Percentiles rank a stretch among this genome's conserved stretches.
Conservation (phyloP, 768 basidiomycete genomes). For the Scleroderma bovista region DNA sequence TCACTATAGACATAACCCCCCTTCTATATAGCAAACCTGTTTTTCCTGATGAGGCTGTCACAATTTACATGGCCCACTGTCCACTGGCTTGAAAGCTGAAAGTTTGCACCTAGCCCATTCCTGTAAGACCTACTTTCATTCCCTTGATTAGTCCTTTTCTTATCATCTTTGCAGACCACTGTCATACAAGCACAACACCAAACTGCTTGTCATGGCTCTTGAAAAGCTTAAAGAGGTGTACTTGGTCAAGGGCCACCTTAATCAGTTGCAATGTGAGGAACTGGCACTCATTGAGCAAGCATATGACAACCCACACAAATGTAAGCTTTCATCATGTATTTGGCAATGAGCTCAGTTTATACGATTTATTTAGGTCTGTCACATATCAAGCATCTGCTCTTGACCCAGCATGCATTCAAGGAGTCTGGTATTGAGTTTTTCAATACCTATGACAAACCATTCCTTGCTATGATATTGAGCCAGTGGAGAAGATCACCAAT, state of each 20-base stretch:
- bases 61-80: constrained; percentile 98
- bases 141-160: constrained; percentile 36
- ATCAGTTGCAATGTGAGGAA: constrained; percentile 97
- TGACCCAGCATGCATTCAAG: too few species aligned
- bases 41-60: constrained; percentile 98
- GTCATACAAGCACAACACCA: constrained; percentile 99
- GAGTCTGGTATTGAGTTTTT: constrained; percentile 97
- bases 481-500: constrained; percentile 99
- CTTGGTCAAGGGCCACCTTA: constrained; percentile 94
- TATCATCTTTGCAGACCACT: constrained; percentile 52
- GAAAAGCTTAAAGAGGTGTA: constrained; percentile 99
- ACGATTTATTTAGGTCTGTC: too few species aligned
- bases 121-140: too few species aligned
- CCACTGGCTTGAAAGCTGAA: constrained; percentile 97
- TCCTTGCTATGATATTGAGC: constrained; percentile 98
- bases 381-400: too few species aligned
- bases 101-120: too few species aligned
- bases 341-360: constrained; percentile 4
- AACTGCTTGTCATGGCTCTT: constrained; percentile 90
- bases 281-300: constrained; percentile 97
- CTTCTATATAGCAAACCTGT: too few species aligned
- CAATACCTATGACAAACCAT: constrained; percentile 96
- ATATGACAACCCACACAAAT: constrained; percentile 99
- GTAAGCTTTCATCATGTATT: constrained; percentile 34
- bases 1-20: too few species aligned